phyloP scores from a whole-genome alignment of 2,329 filamentous ascomycete species.

The Incumbomyces delicatus region DNA sequence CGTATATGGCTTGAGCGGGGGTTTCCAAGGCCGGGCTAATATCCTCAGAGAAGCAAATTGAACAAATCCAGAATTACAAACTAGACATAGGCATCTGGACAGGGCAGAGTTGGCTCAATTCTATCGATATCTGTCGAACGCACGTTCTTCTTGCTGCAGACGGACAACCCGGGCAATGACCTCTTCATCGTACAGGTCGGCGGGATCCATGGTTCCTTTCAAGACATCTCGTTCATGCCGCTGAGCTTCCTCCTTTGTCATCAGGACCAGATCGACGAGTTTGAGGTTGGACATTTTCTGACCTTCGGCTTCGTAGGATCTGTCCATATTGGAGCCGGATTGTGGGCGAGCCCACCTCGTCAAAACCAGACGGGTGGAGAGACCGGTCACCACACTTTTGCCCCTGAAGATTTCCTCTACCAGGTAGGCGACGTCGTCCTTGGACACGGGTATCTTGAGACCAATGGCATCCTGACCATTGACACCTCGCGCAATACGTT shows the following conservation, averaged over 20 bases:
- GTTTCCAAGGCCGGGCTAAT: too few relatives aligned
- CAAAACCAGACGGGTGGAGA: slow-evolving; percentile 70
- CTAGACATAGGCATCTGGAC: not conserved
- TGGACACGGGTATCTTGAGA: slow-evolving; percentile 66
- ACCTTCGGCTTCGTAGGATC: slow-evolving; percentile 48
- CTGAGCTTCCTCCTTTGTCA: slow-evolving; percentile 80
- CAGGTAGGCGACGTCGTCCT: slow-evolving; percentile 75
- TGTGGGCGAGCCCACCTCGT: slow-evolving; percentile 66
- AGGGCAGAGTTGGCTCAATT: too few relatives aligned
- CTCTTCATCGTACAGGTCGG: slow-evolving; percentile 63
- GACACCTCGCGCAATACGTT: slow-evolving; percentile 54
- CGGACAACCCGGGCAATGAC: slow-evolving; percentile 58
- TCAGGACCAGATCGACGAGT: slow-evolving; percentile 67
- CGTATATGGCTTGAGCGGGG: too few relatives aligned
- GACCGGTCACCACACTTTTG: slow-evolving; percentile 70
- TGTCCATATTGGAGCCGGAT: slow-evolving; percentile 51
- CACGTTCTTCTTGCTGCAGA: slow-evolving; percentile 57
- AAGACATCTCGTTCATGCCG: slow-evolving; percentile 74
- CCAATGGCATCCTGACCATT: slow-evolving; percentile 49
- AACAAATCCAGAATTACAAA: too few relatives aligned
- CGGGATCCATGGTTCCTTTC: slow-evolving; percentile 54
- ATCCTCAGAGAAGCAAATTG: too few relatives aligned
- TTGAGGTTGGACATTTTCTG: slow-evolving; percentile 67
- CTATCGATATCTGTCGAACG: slow-evolving; percentile 41
- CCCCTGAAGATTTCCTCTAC: slow-evolving; percentile 82